Conservation (phyloP, 441 rosid species). For the Breynia disticha region DNA sequence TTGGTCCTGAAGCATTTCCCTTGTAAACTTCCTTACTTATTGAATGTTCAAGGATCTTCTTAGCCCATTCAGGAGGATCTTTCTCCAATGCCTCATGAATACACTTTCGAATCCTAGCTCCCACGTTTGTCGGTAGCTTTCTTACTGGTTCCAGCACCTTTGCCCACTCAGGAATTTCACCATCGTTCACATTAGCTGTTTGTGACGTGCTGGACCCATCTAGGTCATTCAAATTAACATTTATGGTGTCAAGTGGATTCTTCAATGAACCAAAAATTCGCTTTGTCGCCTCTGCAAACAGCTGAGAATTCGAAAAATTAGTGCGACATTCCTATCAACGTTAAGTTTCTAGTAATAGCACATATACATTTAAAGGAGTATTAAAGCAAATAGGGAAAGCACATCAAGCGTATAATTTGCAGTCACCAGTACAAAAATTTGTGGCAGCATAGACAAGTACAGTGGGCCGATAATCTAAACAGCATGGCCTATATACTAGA, state of each 20-base stretch:
- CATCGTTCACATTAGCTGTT: slow-evolving; percentile 15
- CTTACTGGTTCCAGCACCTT: slow-evolving; percentile 39
- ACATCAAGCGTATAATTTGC: not conserved
- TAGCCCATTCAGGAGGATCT: slow-evolving; percentile 58
- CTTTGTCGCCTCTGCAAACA: slow-evolving; percentile 55
- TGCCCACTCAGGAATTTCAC: slow-evolving; percentile 47
- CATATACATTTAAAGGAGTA: not conserved
- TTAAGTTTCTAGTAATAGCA: not conserved
- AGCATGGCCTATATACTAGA: too few species aligned
- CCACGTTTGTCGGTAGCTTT: slow-evolving; percentile 56
- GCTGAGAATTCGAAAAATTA: slow-evolving; percentile 42
- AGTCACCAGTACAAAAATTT: too few species aligned
- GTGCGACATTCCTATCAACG: slow-evolving; percentile 10
- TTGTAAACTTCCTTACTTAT: slow-evolving; percentile 57
- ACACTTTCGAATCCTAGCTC: slow-evolving; percentile 53
- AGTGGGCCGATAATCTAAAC: too few species aligned
- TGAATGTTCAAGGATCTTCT: slow-evolving; percentile 35
- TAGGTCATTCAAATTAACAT: slow-evolving; percentile 16
- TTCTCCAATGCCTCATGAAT: slow-evolving; percentile 38
- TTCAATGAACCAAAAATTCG: slow-evolving; percentile 33
- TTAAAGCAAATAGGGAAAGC: not conserved
- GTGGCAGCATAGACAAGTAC: too few species aligned
- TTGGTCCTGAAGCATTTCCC: slow-evolving; percentile 67
- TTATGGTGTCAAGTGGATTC: slow-evolving; percentile 19
- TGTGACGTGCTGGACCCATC: slow-evolving; percentile 19